A percentile compares a stretch with the other conserved stretches of the same genome.
phyloP scores from a whole-genome alignment of 345 rosid genomes.

The Atalantia buxifolia region DNA sequence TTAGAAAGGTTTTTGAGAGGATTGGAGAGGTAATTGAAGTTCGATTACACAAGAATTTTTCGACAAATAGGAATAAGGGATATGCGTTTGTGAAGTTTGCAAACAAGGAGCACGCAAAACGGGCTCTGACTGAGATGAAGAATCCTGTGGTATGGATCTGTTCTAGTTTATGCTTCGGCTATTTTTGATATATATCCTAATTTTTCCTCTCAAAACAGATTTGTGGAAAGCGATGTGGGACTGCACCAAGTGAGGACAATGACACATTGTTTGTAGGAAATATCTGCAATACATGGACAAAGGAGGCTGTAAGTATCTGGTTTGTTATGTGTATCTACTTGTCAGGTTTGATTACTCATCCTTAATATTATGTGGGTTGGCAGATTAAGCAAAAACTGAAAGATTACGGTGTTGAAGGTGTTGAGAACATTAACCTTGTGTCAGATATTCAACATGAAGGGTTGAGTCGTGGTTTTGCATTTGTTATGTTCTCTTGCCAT shows the following conservation, averaged over 20 bases:
- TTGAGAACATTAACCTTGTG: constrained; percentile 53
- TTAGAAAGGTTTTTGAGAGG: constrained; percentile 51
- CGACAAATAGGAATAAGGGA: constrained; percentile 50
- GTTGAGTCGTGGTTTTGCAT: constrained; percentile 69
- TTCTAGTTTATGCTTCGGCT: background rate
- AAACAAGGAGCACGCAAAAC: constrained; percentile 49
- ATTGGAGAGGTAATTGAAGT: constrained; percentile 60
- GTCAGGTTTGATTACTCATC: constrained; percentile 16
- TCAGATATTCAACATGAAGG: constrained; percentile 61
- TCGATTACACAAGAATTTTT: constrained; percentile 41
- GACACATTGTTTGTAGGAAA: constrained; percentile 62
- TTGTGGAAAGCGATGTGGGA: constrained; percentile 61
- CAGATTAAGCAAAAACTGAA: constrained; percentile 62
- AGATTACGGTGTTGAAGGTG: constrained; percentile 48
- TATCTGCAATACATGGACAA: constrained; percentile 70
- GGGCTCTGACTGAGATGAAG: constrained; percentile 59
- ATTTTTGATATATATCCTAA: constrained; percentile 3
- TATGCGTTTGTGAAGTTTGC: constrained; percentile 68
- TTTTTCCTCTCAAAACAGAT: constrained; percentile 31
- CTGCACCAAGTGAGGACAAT: constrained; percentile 67
- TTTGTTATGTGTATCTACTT: background rate
- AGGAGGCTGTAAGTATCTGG: constrained; percentile 55
- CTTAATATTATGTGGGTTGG: constrained; percentile 11
- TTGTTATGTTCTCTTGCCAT: constrained; percentile 60
- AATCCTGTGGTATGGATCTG: constrained; percentile 49